Evolutionary conservation across 768 basidiomycete genomes (phyloP), one percentile per base, ranked within the genome.

Genomic region (Mycena epipterygia): DNA sequence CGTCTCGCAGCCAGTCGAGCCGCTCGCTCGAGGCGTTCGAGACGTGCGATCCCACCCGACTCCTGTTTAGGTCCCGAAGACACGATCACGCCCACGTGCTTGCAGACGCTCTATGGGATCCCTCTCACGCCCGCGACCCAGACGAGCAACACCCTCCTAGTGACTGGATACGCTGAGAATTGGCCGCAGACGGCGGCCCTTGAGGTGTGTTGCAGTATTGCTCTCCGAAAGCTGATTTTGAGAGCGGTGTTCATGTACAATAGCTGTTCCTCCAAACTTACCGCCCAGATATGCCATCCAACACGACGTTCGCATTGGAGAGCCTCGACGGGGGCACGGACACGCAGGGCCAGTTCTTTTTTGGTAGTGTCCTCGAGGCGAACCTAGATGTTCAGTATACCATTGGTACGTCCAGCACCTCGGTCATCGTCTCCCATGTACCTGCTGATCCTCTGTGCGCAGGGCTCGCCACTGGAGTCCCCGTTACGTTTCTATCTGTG

Each of bases 61-160:
- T 62, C 39, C 39, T 41, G 39, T 17, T 14, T 14, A 41, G 39
- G 13, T 11, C 30, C 59, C 19, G 41, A 49, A 2, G 44, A 55
- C 39, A 6, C 55, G n/a, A 70, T 82, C 32, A 82, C 79, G 27
- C 82, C 82, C 0, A 67, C 79, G 7, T 83, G 82, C 69, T 64
- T 84, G 3, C 79, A 81, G 57, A 77, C 76, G 3, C 64, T 83
- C 1, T 83, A 84, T 67, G 80, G 78, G 11, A 81, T 83, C 58
- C 80, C 82, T 0, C 67, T 77, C 11, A 78, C 80, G 5, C 63
- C 65, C 16, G 79, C 81, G 4, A 79, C 80, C 13, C 11, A 41
- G 14, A 41, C 39, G 39, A 41, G 39, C 39, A 41, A 17, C 39
- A 41, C 39, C 39, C 39, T 41, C 19, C 4, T 17, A 17, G 39